Percentiles rank a stretch among this genome's conserved stretches.
Conservation (phyloP, 1,139 yeast genomes). For the Saccharomycopsis hybrid region DNA sequence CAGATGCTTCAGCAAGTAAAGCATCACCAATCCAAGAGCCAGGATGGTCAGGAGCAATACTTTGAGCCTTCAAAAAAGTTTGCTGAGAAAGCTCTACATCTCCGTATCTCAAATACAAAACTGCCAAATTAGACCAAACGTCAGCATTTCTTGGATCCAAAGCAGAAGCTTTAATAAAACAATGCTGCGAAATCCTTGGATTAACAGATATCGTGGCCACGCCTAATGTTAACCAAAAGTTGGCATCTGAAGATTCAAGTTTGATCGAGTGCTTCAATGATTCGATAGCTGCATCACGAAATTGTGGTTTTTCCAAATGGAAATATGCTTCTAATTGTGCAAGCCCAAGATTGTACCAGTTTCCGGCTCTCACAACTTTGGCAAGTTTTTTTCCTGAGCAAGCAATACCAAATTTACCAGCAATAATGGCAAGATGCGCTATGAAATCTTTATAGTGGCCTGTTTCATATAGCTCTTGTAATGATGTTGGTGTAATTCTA, state of each 20-base stretch:
- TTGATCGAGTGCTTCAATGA: conserved; percentile 62
- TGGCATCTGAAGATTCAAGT: conserved; percentile 61
- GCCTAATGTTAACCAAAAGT: conserved; percentile 82
- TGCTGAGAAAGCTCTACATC: conserved; percentile 70
- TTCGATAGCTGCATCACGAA: conserved; percentile 46
- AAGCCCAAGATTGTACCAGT: conserved; percentile 66
- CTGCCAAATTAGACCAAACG: conserved; percentile 80
- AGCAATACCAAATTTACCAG: conserved; percentile 23
- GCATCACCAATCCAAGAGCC: conserved; percentile 91
- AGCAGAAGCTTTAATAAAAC: conserved; percentile 76
- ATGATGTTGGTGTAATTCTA: conserved; percentile 28
- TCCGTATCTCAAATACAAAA: conserved; percentile 60
- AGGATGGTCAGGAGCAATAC: conserved; percentile 71
- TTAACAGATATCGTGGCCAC: conserved; percentile 54
- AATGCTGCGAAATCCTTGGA: conserved; percentile 81
- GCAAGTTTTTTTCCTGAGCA: conserved; percentile 41
- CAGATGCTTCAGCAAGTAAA: conserved; percentile 52
- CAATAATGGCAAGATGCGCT: conserved; percentile 7
- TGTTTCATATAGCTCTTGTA: conserved; percentile 1
- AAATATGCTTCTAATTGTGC: conserved; percentile 48
- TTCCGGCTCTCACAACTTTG: conserved; percentile 51
- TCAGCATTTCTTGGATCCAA: conserved; percentile 61
- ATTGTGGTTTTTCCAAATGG: conserved; percentile 28
- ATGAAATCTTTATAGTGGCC: conserved; percentile 12
- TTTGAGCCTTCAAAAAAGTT: conserved; percentile 68